Base-by-base conservation (phyloP, 805 yeast species). In the Phaffomyces thermotolerans region DNA sequence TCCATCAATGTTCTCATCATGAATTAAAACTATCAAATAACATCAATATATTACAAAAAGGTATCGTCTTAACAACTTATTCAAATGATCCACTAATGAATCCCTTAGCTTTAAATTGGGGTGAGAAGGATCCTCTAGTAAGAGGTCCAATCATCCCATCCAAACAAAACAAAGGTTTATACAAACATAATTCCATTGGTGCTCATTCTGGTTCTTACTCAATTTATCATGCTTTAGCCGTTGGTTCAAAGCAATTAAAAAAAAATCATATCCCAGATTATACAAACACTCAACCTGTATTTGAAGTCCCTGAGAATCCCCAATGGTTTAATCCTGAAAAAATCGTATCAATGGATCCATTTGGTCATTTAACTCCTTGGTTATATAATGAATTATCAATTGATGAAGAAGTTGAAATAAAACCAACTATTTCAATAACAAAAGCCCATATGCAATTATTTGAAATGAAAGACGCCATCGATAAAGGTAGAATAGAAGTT, bases 341-440 rank as follows among this genome's bases (percentile, higher is more conserved):
- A 59, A 79, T 79, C 50, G 84, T 78, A 22, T 70, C 84, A 2
- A 62, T 79, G 71, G 86, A 79, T 58, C 82, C 84, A 20, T 75
- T 75, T 53, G 86, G 85, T 23, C 86, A 79, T 52, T 59, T 78
- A 47, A 77, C 82, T 10, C 84, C 84, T 10, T 76, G 79, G 77
- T 48, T 76, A 37, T 79, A 66, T 56, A 62, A 62, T 37, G 76
- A 73, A 18, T 47, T 68, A 25, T 62, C 74, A 24, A 64, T 62
- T 30, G 51, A 62, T 33, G 74, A 74, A 54, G 67, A 72, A 42
- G 75, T 79, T 43, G 81, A 78, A 41, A 68, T 79, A 44, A 73
- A 73, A 56, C 85, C 85, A 45, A 75, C 84, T 6, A 79, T 79
- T 53, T 79, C 84, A 8, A 73, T 79, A 46, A 79, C 86, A 20